Conservation (phyloP, 1,284 basidiomycete genomes). For the Cryptococcus maquisensis region DNA sequence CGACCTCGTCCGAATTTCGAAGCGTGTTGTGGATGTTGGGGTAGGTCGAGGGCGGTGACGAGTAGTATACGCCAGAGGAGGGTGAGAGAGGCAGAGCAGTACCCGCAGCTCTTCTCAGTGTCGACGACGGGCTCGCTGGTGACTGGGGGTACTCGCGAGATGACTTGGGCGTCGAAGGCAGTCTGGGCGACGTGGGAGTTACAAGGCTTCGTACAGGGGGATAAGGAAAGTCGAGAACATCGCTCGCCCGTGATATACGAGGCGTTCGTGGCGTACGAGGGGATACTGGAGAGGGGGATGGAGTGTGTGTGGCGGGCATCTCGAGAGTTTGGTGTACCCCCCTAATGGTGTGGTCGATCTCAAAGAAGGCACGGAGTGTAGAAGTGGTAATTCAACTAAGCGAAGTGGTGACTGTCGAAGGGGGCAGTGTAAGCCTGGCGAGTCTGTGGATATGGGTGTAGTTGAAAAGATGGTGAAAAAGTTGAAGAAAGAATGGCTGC, state of each 20-base stretch:
- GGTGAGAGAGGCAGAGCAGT: constrained; percentile 27
- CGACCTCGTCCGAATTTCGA: constrained; percentile 9
- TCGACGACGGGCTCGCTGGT: constrained; percentile 3
- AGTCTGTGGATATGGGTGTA: too few species aligned
- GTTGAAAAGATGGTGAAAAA: too few species aligned
- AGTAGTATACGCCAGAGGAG: constrained; percentile 8
- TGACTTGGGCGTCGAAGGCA: constrained; percentile 4
- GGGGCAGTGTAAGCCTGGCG: not conserved
- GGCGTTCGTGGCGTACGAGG: not conserved
- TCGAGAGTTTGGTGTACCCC: not conserved
- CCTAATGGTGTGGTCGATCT: not conserved
- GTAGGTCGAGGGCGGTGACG: constrained; percentile 18
- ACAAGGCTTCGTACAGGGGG: not conserved
- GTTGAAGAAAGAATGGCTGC: too few species aligned
- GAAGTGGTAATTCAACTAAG: not conserved
- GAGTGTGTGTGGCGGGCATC: not conserved
- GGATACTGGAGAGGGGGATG: not conserved
- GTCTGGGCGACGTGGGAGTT: not conserved
- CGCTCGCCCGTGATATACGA: not conserved
- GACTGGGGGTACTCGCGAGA: not conserved
- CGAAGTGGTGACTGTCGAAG: not conserved
- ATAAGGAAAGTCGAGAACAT: not conserved
- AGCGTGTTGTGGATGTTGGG: constrained; percentile 5
- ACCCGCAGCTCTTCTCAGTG: constrained; percentile 18
- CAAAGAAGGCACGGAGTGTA: not conserved